Conservation (phyloP, 2,329 filamentous ascomycete species). For the Gyromitra esculenta region DNA sequence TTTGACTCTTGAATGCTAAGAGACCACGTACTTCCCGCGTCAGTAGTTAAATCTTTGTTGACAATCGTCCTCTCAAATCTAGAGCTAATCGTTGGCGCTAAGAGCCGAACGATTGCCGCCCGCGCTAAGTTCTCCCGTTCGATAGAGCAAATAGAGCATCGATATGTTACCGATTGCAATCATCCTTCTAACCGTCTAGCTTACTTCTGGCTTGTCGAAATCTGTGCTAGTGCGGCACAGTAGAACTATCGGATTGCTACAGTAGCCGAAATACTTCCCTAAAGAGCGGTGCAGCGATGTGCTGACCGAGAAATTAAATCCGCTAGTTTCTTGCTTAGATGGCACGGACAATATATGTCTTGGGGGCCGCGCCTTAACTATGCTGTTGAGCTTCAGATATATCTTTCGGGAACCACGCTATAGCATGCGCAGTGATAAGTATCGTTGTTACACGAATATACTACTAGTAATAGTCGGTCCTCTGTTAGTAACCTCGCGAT, state of each 20-base stretch:
- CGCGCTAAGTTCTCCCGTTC: not conserved
- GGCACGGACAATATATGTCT: not conserved
- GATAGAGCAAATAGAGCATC: not conserved
- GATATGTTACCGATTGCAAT: not conserved
- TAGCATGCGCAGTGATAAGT: not conserved
- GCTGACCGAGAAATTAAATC: not conserved
- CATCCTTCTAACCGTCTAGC: not conserved
- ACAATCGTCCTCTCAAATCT: not conserved
- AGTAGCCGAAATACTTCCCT: not conserved
- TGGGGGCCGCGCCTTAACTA: not conserved
- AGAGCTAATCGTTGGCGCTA: not conserved
- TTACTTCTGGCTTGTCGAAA: not conserved
- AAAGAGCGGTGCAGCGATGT: not conserved
- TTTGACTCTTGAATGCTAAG: no score
- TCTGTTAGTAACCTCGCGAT: no score
- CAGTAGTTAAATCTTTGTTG: not conserved
- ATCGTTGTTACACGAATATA: not conserved
- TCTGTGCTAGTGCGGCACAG: not conserved
- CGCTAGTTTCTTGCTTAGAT: not conserved
- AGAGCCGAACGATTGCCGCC: not conserved
- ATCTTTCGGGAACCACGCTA: not conserved
- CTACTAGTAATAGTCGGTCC: no score
- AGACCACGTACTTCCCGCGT: not conserved
- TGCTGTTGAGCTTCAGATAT: not conserved
- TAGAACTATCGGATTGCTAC: not conserved